Base-by-base conservation (phyloP, 192 early-diverging fungal genomes). In the Rhizophagus clarus region DNA sequence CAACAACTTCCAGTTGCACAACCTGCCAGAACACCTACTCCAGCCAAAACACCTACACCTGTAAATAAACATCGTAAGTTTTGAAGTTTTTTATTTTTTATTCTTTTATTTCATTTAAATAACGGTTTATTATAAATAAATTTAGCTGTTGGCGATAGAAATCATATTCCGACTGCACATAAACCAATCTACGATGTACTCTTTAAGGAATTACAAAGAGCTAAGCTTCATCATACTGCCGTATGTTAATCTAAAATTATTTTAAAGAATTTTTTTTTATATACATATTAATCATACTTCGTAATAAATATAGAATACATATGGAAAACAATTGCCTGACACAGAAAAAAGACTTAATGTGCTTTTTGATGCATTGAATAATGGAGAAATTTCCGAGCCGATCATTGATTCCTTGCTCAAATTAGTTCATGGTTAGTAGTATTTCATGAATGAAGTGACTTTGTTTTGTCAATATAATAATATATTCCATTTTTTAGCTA, bases 341-440 rank as follows among this genome's bases (percentile, higher is more conserved):
- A 91, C 95, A 4, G 94, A 97, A 67, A 94, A 94, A 82, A 87
- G 93, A n/a, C 77, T 99, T 40, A 88, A 91, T 40, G 83, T 85
- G 8, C 80, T 99, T 63, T 95, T 95, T 84, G 97, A 97, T 84
- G 88, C 90, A 85, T 84, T 97, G 87, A 97, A 97, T 83, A 92
- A 92, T 81, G 91, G 89, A 32, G 90, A 92, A 71, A 82, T 96
- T 8, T 88, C 90, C 1, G 82, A 80, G 31, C 86, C 86, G 22
- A 89, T 96, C n/a, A 81, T 89, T 29, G 90, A 87, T 0, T 84
- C 88, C 75, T 88, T 96, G 83, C 74, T 88, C 3, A 82, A 88
- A 61, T 77, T 96, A 31, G 88, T 91, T 17, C 92, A 91, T 85
- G 89, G 90, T 91, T 79, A 22, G 82, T 32, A 37, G 22, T n/a